Base-by-base conservation (phyloP, 1,139 yeast species). In the Lodderomyces orthopsilosis region DNA sequence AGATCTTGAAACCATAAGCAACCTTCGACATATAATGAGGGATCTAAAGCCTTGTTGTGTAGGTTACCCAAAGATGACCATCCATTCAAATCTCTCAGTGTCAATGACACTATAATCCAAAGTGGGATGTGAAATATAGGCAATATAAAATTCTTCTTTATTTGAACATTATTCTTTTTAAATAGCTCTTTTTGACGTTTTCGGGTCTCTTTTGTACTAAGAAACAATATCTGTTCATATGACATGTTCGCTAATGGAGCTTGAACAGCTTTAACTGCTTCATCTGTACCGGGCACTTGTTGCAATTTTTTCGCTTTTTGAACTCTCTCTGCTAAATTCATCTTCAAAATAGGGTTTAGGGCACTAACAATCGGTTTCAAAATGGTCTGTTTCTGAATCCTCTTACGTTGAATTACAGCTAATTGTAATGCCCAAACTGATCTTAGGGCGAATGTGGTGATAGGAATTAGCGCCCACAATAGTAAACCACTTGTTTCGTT, bases 111-210 rank as follows among this genome's bases (percentile, higher is more conserved):
- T 2, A 83, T 71, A 3, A 89, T 73, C 95, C 96, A 91, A n/a
- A 90, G 62, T 0, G 98, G 98, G 23, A 91, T 73, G 59, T 91
- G 98, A 18, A 86, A 79, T 1, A 81, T 68, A 0, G 98, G 98
- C 38, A 87, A 57, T 1, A 83, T 59, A 45, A 82, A 66, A 54
- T 86, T 83, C 59, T 89, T 90, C 91, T 95, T 90, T 45, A 83
- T 61, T 56, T 87, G 94, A 42, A 91, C 88, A 13, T 72, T 68
- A 56, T 85, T 74, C 43, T 77, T 74, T 51, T 76, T 77, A 62
- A 85, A 91, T 14, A 91, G 66, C 41, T 63, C 65, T 51, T 83
- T 81, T 52, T 91, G 94, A 46, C 95, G 71, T 48, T 79, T 81
- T 46, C 93, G 70, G 33, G 83, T 77, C 58, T 91, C 97, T 59